Conservation (phyloP, 176 grass and related monocot genomes). For the Triticum monococcum region DNA sequence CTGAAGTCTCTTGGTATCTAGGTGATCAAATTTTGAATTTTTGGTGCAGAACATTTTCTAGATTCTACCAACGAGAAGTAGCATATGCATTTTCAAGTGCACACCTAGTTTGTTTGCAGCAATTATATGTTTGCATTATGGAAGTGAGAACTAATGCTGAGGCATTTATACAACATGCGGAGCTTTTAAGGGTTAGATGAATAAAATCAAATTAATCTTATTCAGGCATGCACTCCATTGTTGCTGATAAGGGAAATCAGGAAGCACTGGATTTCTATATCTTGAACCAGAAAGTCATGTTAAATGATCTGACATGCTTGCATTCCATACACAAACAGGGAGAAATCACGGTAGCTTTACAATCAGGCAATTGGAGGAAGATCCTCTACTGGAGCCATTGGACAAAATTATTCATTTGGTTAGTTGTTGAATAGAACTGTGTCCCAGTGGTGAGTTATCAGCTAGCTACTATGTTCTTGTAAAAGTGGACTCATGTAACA, state of each 20-base stretch:
- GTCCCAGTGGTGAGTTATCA: background rate
- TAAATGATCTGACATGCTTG: constrained; percentile 2
- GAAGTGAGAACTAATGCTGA: background rate
- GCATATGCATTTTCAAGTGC: background rate
- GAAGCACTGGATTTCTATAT: background rate
- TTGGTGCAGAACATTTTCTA: background rate
- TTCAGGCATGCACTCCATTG: background rate
- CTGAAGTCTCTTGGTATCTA: background rate
- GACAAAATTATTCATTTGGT: constrained; percentile 79
- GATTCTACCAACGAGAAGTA: background rate
- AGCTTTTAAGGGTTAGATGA: background rate
- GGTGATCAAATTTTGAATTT: background rate
- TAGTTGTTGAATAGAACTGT: constrained; percentile 10
- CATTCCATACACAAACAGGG: constrained; percentile 41
- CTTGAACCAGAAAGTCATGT: background rate
- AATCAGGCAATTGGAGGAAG: constrained; percentile 74
- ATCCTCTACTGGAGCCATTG: constrained; percentile 74
- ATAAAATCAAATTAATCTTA: background rate
- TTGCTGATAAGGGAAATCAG: background rate
- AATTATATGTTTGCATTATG: background rate
- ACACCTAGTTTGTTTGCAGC: background rate
- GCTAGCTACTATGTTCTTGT: no score
- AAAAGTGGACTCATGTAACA: no score
- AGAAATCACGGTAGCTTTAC: constrained; percentile 70
- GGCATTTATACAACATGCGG: no score